Evolutionary conservation across 495 filamentous ascomycete species (phyloP).

Genomic region (Clohesyomyces aquaticus): DNA sequence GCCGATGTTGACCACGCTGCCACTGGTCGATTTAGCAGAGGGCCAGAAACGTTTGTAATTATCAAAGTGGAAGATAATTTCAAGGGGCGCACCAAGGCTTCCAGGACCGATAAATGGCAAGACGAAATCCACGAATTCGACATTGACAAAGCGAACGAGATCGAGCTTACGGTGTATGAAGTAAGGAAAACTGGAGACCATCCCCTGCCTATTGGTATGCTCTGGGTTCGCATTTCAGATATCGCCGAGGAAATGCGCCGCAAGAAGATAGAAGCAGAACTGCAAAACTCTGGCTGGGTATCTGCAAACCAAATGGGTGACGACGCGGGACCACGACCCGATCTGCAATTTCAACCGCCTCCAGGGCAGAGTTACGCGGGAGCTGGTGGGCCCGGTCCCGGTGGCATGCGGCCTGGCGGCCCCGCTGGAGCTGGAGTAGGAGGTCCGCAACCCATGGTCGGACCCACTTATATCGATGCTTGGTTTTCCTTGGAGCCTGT

Average conservation of each 20-base stretch:
- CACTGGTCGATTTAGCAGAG: slow-evolving; percentile 80
- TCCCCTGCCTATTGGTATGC: slow-evolving; percentile 87
- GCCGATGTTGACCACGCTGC: slow-evolving; percentile 95
- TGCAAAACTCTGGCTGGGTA: slow-evolving; percentile 90
- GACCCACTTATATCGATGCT: slow-evolving; percentile 78
- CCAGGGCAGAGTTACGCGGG: slow-evolving; percentile 47
- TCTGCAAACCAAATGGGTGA: slow-evolving; percentile 91
- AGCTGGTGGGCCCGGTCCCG: slow-evolving; percentile 38
- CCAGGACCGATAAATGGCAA: slow-evolving; percentile 86
- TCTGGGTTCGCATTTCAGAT: slow-evolving; percentile 96
- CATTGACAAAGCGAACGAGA: slow-evolving; percentile 97
- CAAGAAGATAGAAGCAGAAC: slow-evolving; percentile 94
- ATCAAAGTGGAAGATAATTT: slow-evolving; percentile 95
- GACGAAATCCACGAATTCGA: slow-evolving; percentile 87
- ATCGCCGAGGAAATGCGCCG: slow-evolving; percentile 96
- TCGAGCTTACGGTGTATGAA: slow-evolving; percentile 98
- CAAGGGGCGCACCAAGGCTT: slow-evolving; percentile 84
- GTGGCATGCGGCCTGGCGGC: slow-evolving; percentile 42
- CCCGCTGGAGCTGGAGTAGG: slow-evolving; percentile 49
- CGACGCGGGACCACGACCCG: slow-evolving; percentile 47
- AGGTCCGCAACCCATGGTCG: slow-evolving; percentile 45
- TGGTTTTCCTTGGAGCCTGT: slow-evolving; percentile 98
- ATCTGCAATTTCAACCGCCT: slow-evolving; percentile 51
- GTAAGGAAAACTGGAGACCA: slow-evolving; percentile 85
- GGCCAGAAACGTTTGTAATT: slow-evolving; percentile 91